Evolutionary conservation across 352 stramenopile species (phyloP), one percentile per base, ranked within the genome.

Genomic region (Pythium myriotylum): DNA sequence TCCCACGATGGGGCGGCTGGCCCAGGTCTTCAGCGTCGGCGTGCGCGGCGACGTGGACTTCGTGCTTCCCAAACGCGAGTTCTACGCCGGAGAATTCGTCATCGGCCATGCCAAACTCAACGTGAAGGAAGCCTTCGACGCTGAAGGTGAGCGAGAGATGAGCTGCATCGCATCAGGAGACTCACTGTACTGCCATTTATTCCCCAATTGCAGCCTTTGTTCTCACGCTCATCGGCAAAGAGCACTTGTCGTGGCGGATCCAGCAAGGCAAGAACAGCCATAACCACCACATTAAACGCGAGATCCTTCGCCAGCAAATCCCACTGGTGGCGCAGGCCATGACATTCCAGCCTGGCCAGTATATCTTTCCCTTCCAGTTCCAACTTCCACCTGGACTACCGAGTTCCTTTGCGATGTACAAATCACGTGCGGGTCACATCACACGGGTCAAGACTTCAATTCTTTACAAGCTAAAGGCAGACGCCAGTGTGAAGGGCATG

Each of bases 1-100:
- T n/a, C n/a, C n/a, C n/a, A 52, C 46, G 27, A 65, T 65, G 49
- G 58, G 58, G 0, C 49, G 58, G 1, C 56, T 65, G 6, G 58
- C 58, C 10, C 58, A 65, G 27, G 58, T 65, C 2, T 41, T 65
- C 22, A 46, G 48, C 22, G 56, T 65, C 27, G 58, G 48, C 33
- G 58, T 65, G 1, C 46, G 43, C 4, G 49, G 48, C 29, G 12
- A 6, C 17, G 23, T 65, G 3, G 26, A 53, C 19, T 54, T 59
- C 39, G 58, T 54, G 20, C 40, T 65, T 7, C 40, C 37, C 26
- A 65, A 65, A 24, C 13, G 22, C 10, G 58, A 59, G 32, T 65
- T 50, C 42, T 65, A 41, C 19, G 58, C 39, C 3, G 58, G 58
- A 7, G 58, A 65, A 23, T 54, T 29, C 4, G 40, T 65, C 14